Conservation (phyloP, 1,284 basidiomycete species). For the Naganishia albida region DNA sequence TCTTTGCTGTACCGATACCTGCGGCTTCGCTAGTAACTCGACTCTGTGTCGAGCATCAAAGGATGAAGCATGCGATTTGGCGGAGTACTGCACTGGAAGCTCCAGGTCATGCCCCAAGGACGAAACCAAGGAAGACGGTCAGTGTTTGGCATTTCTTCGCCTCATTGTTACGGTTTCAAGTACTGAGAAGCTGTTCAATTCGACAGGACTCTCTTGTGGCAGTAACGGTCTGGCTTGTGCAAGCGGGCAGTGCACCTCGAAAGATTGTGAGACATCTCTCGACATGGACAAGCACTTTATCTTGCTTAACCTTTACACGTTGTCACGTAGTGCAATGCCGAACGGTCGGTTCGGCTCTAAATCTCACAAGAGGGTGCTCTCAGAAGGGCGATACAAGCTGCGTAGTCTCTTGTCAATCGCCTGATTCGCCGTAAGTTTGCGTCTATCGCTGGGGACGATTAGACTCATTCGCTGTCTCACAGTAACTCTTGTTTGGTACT, state of each 20-base stretch:
- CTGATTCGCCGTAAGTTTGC: slow-evolving; percentile 49
- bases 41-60: slow-evolving; percentile 70
- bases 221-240: slow-evolving; percentile 70
- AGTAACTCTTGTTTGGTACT: slow-evolving; percentile 70
- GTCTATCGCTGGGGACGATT: not conserved
- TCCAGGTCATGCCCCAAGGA: slow-evolving; percentile 74
- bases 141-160: slow-evolving; percentile 35
- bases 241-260: slow-evolving; percentile 76
- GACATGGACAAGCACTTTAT: not conserved
- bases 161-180: too few species aligned
- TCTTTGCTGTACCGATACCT: slow-evolving; percentile 71
- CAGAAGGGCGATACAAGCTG: slow-evolving; percentile 67
- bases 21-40: slow-evolving; percentile 66
- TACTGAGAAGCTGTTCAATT: not conserved
- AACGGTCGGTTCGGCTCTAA: slow-evolving; percentile 68
- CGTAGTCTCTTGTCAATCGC: slow-evolving; percentile 78
- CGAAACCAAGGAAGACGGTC: slow-evolving; percentile 67
- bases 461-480: slow-evolving; percentile 23
- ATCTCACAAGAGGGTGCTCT: slow-evolving; percentile 68
- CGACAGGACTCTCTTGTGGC: slow-evolving; percentile 65
- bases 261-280: slow-evolving; percentile 59
- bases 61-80: slow-evolving; percentile 69
- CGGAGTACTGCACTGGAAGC: slow-evolving; percentile 78
- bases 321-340: slow-evolving; percentile 67
- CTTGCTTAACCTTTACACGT: not conserved